A percentile compares a stretch with the other conserved stretches of the same genome.
Conservation (phyloP, 805 yeast genomes). For the Saccharomycopsis sp. region DNA sequence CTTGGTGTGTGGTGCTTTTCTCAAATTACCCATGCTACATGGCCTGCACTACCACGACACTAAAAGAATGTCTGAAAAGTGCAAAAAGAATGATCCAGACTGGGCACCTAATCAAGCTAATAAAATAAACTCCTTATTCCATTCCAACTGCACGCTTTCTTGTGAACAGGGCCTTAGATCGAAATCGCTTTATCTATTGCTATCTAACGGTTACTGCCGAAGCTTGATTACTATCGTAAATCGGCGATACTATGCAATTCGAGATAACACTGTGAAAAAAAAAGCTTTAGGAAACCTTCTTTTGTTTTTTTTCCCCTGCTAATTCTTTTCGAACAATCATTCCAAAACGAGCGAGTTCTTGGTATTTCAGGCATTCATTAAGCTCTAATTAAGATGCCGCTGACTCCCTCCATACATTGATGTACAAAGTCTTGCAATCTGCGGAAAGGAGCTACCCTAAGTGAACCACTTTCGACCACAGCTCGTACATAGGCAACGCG, state of each 20-base stretch:
- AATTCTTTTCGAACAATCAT: too few relatives aligned
- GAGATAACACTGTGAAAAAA: neutral
- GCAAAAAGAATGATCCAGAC: too few relatives aligned
- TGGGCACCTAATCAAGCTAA: too few relatives aligned
- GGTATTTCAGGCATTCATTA: neutral
- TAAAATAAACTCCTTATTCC: neutral
- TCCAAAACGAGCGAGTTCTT: neutral
- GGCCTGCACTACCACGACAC: too few relatives aligned
- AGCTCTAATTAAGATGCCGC: too few relatives aligned
- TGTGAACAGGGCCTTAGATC: neutral
- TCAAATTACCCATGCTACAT: too few relatives aligned
- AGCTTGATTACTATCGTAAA: neutral
- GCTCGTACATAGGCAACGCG: too few relatives aligned
- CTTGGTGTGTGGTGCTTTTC: too few relatives aligned
- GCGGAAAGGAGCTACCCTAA: too few relatives aligned
- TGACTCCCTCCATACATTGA: neutral
- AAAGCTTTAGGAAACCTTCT: neutral
- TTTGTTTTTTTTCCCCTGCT: neutral
- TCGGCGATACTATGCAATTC: neutral
- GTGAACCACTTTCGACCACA: too few relatives aligned
- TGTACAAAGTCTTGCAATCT: too few relatives aligned
- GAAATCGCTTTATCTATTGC: neutral
- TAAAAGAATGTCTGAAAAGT: too few relatives aligned
- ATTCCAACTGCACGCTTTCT: neutral
- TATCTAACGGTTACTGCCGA: neutral